Evolutionary conservation across 129 eudicot genomes (phyloP).

Genomic region (Helianthus tuberosus): DNA sequence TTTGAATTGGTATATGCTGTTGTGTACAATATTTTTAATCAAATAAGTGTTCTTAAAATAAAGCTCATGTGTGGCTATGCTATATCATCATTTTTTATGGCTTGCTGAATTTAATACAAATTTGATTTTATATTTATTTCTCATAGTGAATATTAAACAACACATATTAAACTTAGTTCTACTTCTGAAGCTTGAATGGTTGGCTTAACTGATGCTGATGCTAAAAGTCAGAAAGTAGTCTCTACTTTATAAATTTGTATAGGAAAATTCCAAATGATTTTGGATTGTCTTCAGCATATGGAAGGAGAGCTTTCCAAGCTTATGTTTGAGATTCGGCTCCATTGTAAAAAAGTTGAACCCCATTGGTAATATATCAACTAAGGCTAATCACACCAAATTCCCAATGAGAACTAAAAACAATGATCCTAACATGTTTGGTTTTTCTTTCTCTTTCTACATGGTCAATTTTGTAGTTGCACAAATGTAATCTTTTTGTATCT

Average conservation of each 20-base stretch:
- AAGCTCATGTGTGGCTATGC: neutral
- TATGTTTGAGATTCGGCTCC: neutral
- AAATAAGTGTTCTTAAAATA: neutral
- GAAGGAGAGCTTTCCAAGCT: constrained; percentile 10
- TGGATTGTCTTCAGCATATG: constrained; percentile 10
- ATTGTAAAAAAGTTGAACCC: neutral
- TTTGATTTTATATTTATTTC: neutral
- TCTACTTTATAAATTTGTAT: neutral
- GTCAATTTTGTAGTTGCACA: constrained; percentile 8
- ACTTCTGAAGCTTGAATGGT: constrained; percentile 12
- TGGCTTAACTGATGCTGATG: neutral
- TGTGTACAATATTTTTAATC: neutral
- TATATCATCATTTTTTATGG: neutral
- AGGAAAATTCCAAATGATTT: neutral
- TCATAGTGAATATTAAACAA: neutral
- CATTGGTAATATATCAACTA: neutral
- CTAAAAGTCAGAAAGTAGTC: constrained; percentile 4
- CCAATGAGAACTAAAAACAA: neutral
- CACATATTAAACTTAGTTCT: neutral
- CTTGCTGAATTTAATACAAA: neutral
- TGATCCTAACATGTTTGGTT: neutral
- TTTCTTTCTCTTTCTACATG: constrained; percentile 11
- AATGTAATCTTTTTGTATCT: neutral
- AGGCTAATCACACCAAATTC: neutral
- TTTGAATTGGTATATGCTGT: constrained; percentile 9